Conservation (phyloP, 495 filamentous ascomycete genomes). For the Neurospora terricola region DNA sequence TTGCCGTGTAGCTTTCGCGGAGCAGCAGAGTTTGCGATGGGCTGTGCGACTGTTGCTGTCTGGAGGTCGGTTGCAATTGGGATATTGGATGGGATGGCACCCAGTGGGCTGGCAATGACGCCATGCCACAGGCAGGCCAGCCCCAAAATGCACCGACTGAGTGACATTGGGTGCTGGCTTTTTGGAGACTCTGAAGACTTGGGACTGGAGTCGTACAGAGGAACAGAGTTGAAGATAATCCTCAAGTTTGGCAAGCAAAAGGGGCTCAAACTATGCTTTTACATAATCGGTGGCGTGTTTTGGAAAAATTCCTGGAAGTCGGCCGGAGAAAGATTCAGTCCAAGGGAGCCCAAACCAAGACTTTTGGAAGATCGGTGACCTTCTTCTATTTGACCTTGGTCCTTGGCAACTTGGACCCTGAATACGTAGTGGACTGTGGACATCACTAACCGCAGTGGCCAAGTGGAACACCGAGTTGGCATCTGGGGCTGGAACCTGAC, state of each 20-base stretch:
- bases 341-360: conserved; percentile 6
- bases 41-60: not conserved
- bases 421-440: conserved; percentile 1
- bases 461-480: not conserved
- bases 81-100: not conserved
- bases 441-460: not conserved
- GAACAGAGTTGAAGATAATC: not conserved
- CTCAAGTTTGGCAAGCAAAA: not conserved
- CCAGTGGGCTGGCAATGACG: conserved; percentile 21
- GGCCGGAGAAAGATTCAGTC: not conserved
- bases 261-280: not conserved
- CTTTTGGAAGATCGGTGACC: not conserved
- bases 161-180: conserved; percentile 7
- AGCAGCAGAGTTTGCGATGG: conserved; percentile 9
- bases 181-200: not conserved
- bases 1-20: conserved; percentile 57
- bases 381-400: not conserved
- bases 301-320: not conserved
- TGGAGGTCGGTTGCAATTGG: not conserved
- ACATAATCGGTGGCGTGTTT: conserved; percentile 3
- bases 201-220: not conserved
- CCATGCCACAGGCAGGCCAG: conserved; percentile 25
- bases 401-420: conserved; percentile 4
- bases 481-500: not conserved
- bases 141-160: conserved; percentile 10